A percentile compares a stretch with the other conserved stretches of the same genome.
Evolutionary conservation across 2,329 filamentous ascomycete genomes (phyloP).

Genomic region (Colletotrichum godetiae): DNA sequence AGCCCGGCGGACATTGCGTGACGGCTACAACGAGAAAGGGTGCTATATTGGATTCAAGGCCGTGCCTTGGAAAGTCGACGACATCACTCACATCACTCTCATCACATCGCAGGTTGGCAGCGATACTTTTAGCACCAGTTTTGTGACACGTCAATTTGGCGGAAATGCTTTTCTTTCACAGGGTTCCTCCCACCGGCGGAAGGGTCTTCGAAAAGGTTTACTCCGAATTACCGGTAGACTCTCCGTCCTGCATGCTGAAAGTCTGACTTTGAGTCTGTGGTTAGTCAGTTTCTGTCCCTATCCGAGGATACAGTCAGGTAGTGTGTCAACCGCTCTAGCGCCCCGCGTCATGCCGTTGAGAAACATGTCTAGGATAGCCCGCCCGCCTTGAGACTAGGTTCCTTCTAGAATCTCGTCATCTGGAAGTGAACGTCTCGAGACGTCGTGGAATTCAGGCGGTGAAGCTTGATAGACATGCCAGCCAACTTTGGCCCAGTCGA

Average conservation of each 20-base stretch:
- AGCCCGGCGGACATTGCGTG: neutral
- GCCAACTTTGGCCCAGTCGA: neutral
- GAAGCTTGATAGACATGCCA: neutral
- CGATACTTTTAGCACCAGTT: no score
- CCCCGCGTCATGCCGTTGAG: slow-evolving; percentile 8
- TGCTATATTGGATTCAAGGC: neutral
- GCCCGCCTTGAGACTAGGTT: neutral
- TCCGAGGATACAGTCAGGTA: neutral
- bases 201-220: neutral
- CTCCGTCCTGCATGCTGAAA: neutral
- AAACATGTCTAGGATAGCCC: neutral
- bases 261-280: neutral
- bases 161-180: no score
- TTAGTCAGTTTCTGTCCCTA: neutral
- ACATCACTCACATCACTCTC: no score
- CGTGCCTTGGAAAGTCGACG: no score
- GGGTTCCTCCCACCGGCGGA: neutral
- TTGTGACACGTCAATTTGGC: no score
- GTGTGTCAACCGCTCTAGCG: neutral
- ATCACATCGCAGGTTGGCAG: no score
- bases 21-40: accelerated
- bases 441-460: neutral
- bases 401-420: neutral
- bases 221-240: neutral
- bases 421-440: neutral